phyloP scores from a whole-genome alignment of 2,329 filamentous ascomycete species.

The Pyrenophora tritici-repentis region DNA sequence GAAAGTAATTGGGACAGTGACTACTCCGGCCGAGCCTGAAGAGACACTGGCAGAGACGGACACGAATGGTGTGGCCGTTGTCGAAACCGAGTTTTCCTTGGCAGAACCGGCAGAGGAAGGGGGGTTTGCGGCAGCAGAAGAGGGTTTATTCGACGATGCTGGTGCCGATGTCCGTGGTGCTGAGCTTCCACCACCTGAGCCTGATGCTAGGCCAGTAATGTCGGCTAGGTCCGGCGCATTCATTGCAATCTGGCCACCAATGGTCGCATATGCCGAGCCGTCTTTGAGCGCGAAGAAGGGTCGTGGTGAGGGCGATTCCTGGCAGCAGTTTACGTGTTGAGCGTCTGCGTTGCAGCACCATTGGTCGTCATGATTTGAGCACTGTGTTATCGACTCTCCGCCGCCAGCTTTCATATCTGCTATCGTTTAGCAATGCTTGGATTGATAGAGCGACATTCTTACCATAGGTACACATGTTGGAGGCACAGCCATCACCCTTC shows the following conservation, averaged over 20 bases:
- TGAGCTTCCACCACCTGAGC: constrained; percentile 7
- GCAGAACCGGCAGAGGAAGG: constrained; percentile 7
- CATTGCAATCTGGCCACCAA: constrained; percentile 31
- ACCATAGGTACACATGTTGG: constrained; percentile 45
- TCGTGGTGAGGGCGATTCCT: constrained; percentile 35
- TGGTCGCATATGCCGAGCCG: constrained; percentile 40
- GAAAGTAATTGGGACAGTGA: constrained; percentile 28
- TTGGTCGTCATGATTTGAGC: constrained; percentile 37
- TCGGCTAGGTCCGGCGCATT: constrained; percentile 27
- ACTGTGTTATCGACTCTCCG: constrained; percentile 42
- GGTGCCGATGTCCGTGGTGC: background rate
- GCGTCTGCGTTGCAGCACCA: constrained; percentile 46
- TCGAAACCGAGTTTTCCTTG: background rate
- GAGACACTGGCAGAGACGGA: constrained; percentile 31
- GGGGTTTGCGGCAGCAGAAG: constrained; percentile 13
- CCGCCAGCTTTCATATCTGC: constrained; percentile 31
- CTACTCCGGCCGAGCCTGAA: constrained; percentile 30
- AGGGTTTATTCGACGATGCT: background rate
- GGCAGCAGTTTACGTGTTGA: constrained; percentile 38
- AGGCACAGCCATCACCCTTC: constrained; percentile 39
- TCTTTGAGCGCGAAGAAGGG: constrained; percentile 42
- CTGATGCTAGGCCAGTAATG: constrained; percentile 31
- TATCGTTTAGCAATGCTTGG: constrained; percentile 2
- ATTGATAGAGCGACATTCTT: background rate
- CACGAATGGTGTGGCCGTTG: constrained; percentile 26